phyloP scores from a whole-genome alignment of 2,329 filamentous ascomycete species.

The Aspergillus tubingensis region DNA sequence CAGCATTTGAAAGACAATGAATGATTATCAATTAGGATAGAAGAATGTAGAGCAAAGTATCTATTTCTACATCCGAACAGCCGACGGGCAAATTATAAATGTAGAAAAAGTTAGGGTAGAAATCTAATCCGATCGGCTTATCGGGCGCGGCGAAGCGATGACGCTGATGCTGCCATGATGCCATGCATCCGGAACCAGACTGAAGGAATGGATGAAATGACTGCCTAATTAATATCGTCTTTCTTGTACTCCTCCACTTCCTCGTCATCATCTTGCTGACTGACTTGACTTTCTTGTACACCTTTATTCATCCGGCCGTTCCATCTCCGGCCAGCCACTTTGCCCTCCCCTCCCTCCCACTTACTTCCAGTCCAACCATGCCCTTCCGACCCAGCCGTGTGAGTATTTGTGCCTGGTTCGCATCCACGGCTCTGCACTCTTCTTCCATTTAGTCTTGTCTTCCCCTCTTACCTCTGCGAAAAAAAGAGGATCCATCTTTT shows the following conservation, averaged over 20 bases:
- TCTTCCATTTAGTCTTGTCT: not conserved
- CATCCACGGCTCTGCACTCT: not conserved
- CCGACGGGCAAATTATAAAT: too few relatives aligned
- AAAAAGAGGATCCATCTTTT: not conserved
- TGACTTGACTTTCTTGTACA: not conserved
- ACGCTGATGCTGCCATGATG: conserved; percentile 8
- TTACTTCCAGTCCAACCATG: conserved; percentile 14
- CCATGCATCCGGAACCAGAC: conserved; percentile 6
- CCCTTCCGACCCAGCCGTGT: conserved; percentile 20
- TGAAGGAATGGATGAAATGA: too few relatives aligned
- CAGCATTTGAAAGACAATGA: too few relatives aligned
- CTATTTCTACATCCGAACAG: too few relatives aligned
- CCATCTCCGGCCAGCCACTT: conserved; percentile 15
- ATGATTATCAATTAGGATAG: too few relatives aligned
- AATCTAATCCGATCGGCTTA: conserved; percentile 3
- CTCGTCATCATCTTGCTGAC: conserved; percentile 5
- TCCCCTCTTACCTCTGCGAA: not conserved
- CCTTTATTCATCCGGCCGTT: not conserved
- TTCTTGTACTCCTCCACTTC: conserved; percentile 8
- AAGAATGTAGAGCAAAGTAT: too few relatives aligned
- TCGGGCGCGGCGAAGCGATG: not conserved
- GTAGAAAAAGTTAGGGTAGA: too few relatives aligned
- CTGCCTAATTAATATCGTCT: too few relatives aligned
- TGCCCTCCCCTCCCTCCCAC: not conserved
- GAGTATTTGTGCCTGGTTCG: conserved; percentile 10